Conservation (phyloP, 2,329 filamentous ascomycete species). For the Dactylonectria macrodidyma region DNA sequence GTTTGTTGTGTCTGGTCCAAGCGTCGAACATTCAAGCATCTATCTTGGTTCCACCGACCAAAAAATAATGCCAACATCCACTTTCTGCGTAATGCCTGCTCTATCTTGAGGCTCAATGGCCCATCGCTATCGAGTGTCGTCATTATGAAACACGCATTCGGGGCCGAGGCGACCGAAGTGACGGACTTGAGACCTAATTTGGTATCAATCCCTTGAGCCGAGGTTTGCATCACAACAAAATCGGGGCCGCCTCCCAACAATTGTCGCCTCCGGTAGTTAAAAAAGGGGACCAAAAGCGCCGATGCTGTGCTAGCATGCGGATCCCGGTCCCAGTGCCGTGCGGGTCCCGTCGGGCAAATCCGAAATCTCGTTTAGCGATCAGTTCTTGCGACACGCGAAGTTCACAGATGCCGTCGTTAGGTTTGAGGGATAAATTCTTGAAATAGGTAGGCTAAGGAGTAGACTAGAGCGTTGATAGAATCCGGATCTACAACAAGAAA, state of each 20-base stretch:
- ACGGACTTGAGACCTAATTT: slow-evolving; percentile 18
- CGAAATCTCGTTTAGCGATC: background rate
- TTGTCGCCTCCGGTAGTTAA: slow-evolving; percentile 15
- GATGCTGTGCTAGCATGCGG: background rate
- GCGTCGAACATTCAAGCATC: background rate
- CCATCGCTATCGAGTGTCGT: slow-evolving; percentile 22
- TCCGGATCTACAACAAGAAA: background rate
- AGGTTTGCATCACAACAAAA: slow-evolving; percentile 10
- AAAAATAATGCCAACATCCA: background rate
- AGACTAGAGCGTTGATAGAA: background rate
- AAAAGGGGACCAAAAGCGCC: background rate
- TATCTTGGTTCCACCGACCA: background rate
- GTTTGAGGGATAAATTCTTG: no score
- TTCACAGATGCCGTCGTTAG: background rate
- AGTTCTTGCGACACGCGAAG: background rate
- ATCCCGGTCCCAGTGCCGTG: slow-evolving; percentile 2
- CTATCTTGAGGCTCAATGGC: slow-evolving; percentile 1
- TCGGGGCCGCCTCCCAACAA: slow-evolving; percentile 19
- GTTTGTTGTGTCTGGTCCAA: background rate
- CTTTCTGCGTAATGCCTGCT: background rate
- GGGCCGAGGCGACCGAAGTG: slow-evolving; percentile 7
- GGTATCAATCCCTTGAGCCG: slow-evolving; percentile 10
- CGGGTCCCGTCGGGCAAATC: slow-evolving; percentile 7
- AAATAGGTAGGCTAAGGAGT: background rate
- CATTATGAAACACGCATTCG: slow-evolving; percentile 20